Evolutionary conservation across 352 stramenopile genomes (phyloP), one percentile per base, ranked within the genome.

Genomic region (Globisporangium splendens): DNA sequence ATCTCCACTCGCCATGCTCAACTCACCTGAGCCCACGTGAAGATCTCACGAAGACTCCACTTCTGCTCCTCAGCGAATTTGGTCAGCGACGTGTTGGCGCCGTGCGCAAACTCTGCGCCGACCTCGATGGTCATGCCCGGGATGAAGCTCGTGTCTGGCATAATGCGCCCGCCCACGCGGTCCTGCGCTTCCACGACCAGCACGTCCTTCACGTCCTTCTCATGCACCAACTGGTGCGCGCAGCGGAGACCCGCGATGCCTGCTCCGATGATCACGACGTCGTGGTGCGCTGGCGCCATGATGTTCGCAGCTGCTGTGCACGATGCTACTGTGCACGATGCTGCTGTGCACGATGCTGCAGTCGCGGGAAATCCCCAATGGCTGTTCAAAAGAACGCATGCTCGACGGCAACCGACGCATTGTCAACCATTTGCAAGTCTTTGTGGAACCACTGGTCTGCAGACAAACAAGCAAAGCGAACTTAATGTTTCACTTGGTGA

Each of bases 11-110:
- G 11, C 39, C 44, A 20, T 15, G 33, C 13, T 43, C 35, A 66
- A 61, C 74, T 70, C 69, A 93, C 83, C 83, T 93, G 83, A 59
- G 81, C 79, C 83, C 83, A 93, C 46, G 81, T 91, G 63, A 93
- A 93, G 54, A 93, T 89, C 67, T 93, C 83, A 28, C 82, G 80
- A 59, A 91, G 39, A 60, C 70, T 70, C 66, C 86, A 88, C 52
- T 83, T 66, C 46, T 83, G 56, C 65, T 91, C 64, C 51, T 83
- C 72, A 0, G 83, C 83, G 24, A 93, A 61, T 2, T 66, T 65
- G 14, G 83, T 93, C 56, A 93, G 73, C 56, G 81, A 82, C 50
- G 83, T 93, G 66, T 91, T 89, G 50, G 70, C 78, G 39, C 83
- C 83, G 43, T 93, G 83, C 43, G 90, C 56, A 49, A 93, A 57